Evolutionary conservation across 371 early-diverging fungal genomes (phyloP), one percentile per base, ranked within the genome.

Genomic region (Rhizoclosmatium hyalinum): DNA sequence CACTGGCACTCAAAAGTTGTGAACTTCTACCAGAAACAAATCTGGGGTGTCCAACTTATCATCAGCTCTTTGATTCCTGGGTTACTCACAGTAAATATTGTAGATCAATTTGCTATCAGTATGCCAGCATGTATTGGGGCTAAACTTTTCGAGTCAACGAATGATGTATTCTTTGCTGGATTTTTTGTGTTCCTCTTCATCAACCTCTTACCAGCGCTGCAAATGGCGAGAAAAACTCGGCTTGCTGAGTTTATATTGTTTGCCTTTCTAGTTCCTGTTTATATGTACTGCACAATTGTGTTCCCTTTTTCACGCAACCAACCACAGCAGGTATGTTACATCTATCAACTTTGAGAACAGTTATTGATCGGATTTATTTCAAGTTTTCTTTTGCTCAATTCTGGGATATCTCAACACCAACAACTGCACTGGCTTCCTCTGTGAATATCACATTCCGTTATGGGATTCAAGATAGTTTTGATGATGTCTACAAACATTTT

Each of bases 261-360:
- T 65, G 71, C 53, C 73, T 41, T 50, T 43, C 46, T 78, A 53
- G 68, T 68, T 19, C 76, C 76, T 2, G 41, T 62, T 10, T 75
- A 75, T 56, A 41, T 75, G 17, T 41, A 50, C 0, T 5, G 39
- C 21, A n/a, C 65, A 43, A 74, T 75, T 43, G 47, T 77, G 10
- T 75, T 75, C 24, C 79, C 81, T 0, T 77, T 79, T 56, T 76
- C 81, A 2, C 6, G 41, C 2, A 63, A 58, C 41, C 73, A 78
- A 17, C 83, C 83, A 24, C 75, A 78, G 32, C 75, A 76, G 68
- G 69, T 69, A 14, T 44, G 54, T 17, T 61, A 17, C 19, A 42
- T 44, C 2, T 14, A 14, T 17, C 55, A 54, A 14, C 21, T 46
- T 14, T 46, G 12, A 54, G 14, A n/a, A 43, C 14, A 14, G 17